These are phyloP conservation scores for Hansenula sp. DNA, from an alignment of 1,139 yeast species.

Conservation along the genomic window DNA sequence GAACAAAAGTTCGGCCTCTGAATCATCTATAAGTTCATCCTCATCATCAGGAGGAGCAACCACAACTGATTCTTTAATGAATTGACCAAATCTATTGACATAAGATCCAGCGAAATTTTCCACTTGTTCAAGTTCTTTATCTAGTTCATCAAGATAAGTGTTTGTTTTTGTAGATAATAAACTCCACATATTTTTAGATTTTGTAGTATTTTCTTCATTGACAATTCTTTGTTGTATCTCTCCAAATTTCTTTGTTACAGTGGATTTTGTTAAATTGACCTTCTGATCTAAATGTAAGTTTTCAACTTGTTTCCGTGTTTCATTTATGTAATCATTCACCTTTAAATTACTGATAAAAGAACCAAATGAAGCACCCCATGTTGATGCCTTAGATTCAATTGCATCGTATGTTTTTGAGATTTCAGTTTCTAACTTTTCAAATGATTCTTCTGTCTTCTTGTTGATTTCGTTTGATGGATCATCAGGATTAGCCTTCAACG, in stretches of 20 bases:
- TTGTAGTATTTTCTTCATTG: background rate
- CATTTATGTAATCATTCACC: conserved; percentile 1
- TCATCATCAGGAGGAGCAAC: conserved; percentile 30
- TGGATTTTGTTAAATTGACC: conserved; percentile 2
- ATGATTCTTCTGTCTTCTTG: conserved; percentile 28
- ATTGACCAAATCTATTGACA: conserved; percentile 52
- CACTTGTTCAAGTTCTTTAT: conserved; percentile 60
- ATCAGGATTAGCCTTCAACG: background rate
- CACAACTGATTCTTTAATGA: conserved; percentile 49
- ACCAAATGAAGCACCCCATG: conserved; percentile 5
- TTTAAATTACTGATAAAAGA: conserved; percentile 3
- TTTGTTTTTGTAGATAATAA: conserved; percentile 41
- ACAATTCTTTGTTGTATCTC: background rate
- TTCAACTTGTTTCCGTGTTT: conserved; percentile 4
- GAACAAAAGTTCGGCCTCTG: conserved; percentile 37
- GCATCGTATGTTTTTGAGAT: conserved; percentile 19
- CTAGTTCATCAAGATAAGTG: conserved; percentile 58
- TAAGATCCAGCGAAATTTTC: conserved; percentile 62
- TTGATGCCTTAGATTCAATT: conserved; percentile 14
- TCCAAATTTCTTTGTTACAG: background rate
- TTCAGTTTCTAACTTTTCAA: conserved; percentile 28
- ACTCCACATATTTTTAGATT: conserved; percentile 12
- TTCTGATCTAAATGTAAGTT: conserved; percentile 11
- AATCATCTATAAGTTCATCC: conserved; percentile 27
- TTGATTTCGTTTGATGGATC: conserved; percentile 10